phyloP scores from a whole-genome alignment of 257 asterid species.

The Coffea eugenioides region DNA sequence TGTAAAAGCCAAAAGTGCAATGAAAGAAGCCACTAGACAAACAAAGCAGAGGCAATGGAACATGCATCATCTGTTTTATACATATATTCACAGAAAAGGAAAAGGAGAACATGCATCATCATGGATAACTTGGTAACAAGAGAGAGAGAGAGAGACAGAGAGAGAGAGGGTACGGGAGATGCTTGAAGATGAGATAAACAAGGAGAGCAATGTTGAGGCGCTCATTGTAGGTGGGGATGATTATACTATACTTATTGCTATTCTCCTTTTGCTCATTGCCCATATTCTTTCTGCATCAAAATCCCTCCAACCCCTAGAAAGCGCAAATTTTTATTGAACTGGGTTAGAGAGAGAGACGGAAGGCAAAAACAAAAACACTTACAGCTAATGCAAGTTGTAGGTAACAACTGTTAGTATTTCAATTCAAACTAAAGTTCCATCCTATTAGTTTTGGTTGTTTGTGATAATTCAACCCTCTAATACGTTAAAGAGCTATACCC shows the following conservation, averaged over 20 bases:
- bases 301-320: constrained; percentile 2
- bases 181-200: constrained; percentile 87
- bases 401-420: not conserved
- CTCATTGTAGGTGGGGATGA: constrained; percentile 92
- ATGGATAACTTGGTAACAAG: not conserved
- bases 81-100: too few relatives aligned
- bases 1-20: not conserved
- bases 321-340: not conserved
- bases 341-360: not conserved
- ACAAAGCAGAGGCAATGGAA: not conserved
- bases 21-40: not conserved
- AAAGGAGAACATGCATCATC: not conserved
- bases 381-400: not conserved
- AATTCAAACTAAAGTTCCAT: not conserved
- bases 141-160: constrained; percentile 8
- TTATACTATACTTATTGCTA: constrained; percentile 80
- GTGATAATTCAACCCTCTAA: not conserved
- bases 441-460: not conserved
- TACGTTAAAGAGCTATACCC: not conserved
- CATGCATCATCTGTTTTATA: not conserved
- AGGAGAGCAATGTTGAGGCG: constrained; percentile 94
- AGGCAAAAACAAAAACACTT: not conserved
- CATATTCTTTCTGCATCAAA: constrained; percentile 22
- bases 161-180: constrained; percentile 48
- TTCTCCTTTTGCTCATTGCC: constrained; percentile 27